Conservation (phyloP, 305 asterid species). For the Fraxinus floribunda region DNA sequence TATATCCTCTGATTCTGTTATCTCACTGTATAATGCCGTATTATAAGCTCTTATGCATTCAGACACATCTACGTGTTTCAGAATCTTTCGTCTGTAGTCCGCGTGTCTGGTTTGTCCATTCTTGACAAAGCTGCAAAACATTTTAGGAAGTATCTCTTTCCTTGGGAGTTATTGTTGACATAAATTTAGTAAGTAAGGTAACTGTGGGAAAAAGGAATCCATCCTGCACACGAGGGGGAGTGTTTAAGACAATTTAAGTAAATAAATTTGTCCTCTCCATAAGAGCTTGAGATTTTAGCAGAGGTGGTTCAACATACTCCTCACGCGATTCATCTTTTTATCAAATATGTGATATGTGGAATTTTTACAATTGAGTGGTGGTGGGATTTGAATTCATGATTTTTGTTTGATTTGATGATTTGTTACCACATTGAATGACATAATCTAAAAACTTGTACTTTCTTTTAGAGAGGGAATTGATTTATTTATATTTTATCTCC, state of each 20-base stretch:
- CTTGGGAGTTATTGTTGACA: neutral
- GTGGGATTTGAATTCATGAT: neutral
- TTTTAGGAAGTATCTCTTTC: neutral
- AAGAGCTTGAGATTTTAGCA: neutral
- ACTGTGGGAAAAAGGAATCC: neutral
- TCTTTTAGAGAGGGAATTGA: neutral
- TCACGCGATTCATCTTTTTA: neutral
- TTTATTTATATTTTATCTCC: neutral
- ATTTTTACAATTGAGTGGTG: neutral
- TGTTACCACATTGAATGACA: neutral
- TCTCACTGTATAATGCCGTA: constrained; percentile 19
- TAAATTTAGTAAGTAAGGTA: constrained; percentile 2
- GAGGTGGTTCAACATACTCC: neutral
- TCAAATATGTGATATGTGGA: neutral
- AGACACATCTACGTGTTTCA: neutral
- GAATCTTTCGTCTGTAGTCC: constrained; percentile 9
- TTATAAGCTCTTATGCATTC: constrained; percentile 12
- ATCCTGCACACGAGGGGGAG: neutral
- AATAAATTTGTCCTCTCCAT: neutral
- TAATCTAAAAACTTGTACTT: neutral
- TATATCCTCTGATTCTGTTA: constrained; percentile 22
- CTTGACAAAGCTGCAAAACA: constrained; percentile 6
- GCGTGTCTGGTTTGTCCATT: neutral
- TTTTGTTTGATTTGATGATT: neutral
- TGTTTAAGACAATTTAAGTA: neutral